Evolutionary conservation across 805 yeast genomes (phyloP).

Genomic region (Candida pseudofarinosa): DNA sequence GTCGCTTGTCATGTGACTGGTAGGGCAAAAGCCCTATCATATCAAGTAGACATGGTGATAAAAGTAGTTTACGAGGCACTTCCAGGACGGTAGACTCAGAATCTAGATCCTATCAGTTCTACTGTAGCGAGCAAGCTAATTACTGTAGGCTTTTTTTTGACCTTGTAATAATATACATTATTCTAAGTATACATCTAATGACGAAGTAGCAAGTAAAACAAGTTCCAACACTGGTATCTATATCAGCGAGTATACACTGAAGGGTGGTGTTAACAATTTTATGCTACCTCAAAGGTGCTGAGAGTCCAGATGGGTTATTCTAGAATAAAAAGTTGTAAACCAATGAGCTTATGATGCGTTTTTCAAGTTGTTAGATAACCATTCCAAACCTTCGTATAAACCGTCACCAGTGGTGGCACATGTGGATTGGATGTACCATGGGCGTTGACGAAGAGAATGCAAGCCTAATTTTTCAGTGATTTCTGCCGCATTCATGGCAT

Average conservation of each 20-base stretch:
- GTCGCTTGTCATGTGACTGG: not conserved
- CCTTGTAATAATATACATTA: not conserved
- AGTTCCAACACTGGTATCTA: not conserved
- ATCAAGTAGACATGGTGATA: too few relatives aligned
- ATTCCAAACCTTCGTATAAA: constrained; percentile 94
- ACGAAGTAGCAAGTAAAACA: not conserved
- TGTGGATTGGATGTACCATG: constrained; percentile 98
- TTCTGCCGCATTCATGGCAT: constrained; percentile 98
- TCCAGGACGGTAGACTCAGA: too few relatives aligned
- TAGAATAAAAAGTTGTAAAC: not conserved
- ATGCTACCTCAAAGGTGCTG: not conserved
- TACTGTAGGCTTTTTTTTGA: too few relatives aligned
- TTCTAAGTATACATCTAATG: not conserved
- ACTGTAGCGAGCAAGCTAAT: too few relatives aligned
- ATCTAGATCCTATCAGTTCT: too few relatives aligned
- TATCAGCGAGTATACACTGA: not conserved
- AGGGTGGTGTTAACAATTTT: not conserved
- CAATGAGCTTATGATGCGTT: constrained; percentile 23
- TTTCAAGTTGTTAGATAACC: constrained; percentile 91
- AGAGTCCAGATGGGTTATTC: not conserved
- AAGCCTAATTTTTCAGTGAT: constrained; percentile 95
- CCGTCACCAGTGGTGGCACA: constrained; percentile 99
- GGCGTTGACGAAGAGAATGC: constrained; percentile 96
- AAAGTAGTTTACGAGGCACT: too few relatives aligned
- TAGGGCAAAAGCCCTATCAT: not conserved